phyloP scores from a whole-genome alignment of 108 stramenopile species.

The Nitzschia sp. region DNA sequence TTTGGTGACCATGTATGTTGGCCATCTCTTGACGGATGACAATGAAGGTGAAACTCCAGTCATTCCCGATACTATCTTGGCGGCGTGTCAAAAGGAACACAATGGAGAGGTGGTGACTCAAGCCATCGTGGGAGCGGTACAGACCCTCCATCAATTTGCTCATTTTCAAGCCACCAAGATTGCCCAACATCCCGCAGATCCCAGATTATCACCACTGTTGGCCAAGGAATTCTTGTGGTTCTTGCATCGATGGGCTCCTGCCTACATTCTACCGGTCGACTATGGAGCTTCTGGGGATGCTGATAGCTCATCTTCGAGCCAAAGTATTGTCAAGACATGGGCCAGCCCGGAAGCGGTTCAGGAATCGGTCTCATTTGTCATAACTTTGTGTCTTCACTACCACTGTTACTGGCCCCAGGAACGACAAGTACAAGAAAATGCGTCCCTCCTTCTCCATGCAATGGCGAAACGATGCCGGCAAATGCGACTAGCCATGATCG shows the following conservation, averaged over 20 bases:
- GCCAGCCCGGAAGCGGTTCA: slow-evolving; percentile 51
- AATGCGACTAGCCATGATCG: slow-evolving; percentile 56
- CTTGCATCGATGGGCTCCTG: slow-evolving; percentile 73
- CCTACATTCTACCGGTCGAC: slow-evolving; percentile 69
- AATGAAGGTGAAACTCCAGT: slow-evolving; percentile 73
- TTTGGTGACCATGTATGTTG: slow-evolving; percentile 62
- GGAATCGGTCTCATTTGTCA: slow-evolving; percentile 64
- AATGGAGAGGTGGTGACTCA: slow-evolving; percentile 31
- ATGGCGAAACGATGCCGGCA: slow-evolving; percentile 49
- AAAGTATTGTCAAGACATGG: slow-evolving; percentile 61
- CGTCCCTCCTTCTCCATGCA: slow-evolving; percentile 48
- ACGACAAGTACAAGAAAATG: slow-evolving; percentile 66
- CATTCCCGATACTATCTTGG: slow-evolving; percentile 62
- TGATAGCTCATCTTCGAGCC: not conserved
- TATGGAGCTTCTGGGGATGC: slow-evolving; percentile 38
- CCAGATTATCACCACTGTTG: slow-evolving; percentile 73
- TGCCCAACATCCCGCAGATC: slow-evolving; percentile 50
- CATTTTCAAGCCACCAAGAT: slow-evolving; percentile 73
- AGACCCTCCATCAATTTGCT: slow-evolving; percentile 53
- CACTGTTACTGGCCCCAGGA: slow-evolving; percentile 88
- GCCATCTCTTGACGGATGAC: slow-evolving; percentile 83
- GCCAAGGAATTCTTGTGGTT: slow-evolving; percentile 79
- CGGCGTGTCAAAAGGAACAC: slow-evolving; percentile 37
- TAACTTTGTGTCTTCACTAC: slow-evolving; percentile 72
- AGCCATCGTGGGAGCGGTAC: slow-evolving; percentile 53